phyloP scores from a whole-genome alignment of 2,329 filamentous ascomycete species.

The Leptographium galeiforme region DNA sequence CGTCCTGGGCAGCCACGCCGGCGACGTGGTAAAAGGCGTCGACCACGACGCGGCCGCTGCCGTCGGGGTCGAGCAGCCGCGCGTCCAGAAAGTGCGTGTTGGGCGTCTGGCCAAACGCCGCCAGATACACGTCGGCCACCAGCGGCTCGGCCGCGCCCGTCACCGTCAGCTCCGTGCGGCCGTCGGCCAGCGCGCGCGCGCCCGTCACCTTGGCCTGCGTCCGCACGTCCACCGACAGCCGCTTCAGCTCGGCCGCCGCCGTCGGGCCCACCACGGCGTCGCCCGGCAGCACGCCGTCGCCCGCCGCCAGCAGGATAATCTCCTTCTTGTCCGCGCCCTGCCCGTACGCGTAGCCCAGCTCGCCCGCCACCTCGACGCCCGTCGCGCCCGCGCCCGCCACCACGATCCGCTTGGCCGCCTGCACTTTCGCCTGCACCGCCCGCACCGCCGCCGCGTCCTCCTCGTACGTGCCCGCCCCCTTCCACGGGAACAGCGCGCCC shows the following conservation, averaged over 20 bases:
- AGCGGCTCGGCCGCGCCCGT: constrained; percentile 30
- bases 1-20: constrained; percentile 20
- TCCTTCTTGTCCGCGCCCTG: constrained; percentile 16
- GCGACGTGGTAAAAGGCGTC: constrained; percentile 38
- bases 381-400: constrained; percentile 44
- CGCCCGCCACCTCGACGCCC: constrained; percentile 40
- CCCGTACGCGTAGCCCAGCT: constrained; percentile 37
- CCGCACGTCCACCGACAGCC: constrained; percentile 36
- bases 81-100: constrained; percentile 40
- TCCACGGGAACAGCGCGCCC: constrained; percentile 33
- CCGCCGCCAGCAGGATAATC: constrained; percentile 35
- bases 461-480: constrained; percentile 32
- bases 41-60: constrained; percentile 31
- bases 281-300: constrained; percentile 27
- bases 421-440: constrained; percentile 25
- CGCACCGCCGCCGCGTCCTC: constrained; percentile 28
- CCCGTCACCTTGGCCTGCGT: constrained; percentile 26
- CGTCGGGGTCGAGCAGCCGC: constrained; percentile 27
- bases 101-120: constrained; percentile 39
- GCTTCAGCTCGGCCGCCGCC: constrained; percentile 35
- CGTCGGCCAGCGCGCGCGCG: constrained; percentile 21
- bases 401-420: constrained; percentile 35
- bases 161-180: constrained; percentile 35
- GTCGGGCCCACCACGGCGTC: constrained; percentile 26
- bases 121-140: constrained; percentile 34